These are phyloP conservation scores for Xylaria sp. DNA, from an alignment of 2,329 filamentous ascomycete genomes.

Conservation along the genomic window DNA sequence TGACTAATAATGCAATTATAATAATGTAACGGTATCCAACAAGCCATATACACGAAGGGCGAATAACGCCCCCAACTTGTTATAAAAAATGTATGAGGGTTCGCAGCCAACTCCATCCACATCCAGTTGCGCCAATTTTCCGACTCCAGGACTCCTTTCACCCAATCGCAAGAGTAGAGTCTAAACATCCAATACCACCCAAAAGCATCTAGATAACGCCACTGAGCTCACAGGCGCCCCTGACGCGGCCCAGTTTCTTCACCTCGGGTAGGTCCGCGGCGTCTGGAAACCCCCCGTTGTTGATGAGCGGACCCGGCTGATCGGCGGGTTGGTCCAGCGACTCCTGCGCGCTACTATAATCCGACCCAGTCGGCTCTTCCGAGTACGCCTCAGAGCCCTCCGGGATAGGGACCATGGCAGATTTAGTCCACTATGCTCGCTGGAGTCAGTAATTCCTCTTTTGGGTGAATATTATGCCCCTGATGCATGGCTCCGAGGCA, in stretches of 20 bases:
- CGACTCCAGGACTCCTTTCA: neutral
- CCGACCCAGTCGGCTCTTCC: slow-evolving; percentile 59
- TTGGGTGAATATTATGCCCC: too few relatives aligned
- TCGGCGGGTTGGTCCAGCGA: slow-evolving; percentile 58
- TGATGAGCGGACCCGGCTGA: slow-evolving; percentile 25
- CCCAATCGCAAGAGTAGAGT: neutral
- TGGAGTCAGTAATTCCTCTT: too few relatives aligned
- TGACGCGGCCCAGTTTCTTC: slow-evolving; percentile 15
- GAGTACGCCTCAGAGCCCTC: slow-evolving; percentile 68
- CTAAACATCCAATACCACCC: neutral
- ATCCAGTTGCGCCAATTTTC: neutral
- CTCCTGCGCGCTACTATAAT: slow-evolving; percentile 58
- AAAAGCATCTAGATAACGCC: slow-evolving; percentile 20
- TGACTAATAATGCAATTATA: neutral
- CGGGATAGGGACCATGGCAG: slow-evolving; percentile 74
- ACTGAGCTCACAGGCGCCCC: slow-evolving; percentile 48
- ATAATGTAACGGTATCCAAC: neutral
- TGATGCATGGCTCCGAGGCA: too few relatives aligned
- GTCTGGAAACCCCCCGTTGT: slow-evolving; percentile 17
- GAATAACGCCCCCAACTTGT: neutral
- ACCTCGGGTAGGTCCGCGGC: slow-evolving; percentile 30
- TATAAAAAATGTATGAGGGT: neutral
- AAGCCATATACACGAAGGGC: neutral
- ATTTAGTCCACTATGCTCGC: slow-evolving; percentile 75
- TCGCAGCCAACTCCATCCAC: neutral